Conservation (phyloP, 176 grass and related monocot genomes). For the Rhynchospora pubera region DNA sequence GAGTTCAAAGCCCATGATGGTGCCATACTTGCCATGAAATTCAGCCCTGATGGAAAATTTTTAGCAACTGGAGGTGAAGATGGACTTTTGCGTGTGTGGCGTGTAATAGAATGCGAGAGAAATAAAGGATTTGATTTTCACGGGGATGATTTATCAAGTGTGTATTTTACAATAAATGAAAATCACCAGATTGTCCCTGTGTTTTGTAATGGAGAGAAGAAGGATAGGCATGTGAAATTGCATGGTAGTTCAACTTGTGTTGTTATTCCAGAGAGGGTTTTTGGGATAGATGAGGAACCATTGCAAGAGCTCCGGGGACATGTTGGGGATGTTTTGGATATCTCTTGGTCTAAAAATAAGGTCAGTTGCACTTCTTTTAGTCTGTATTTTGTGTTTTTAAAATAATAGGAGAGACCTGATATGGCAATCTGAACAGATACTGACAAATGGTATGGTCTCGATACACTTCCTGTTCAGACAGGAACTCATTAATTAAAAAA, state of each 20-base stretch:
- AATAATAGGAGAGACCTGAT: constrained; percentile 16
- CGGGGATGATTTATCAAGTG: constrained; percentile 55
- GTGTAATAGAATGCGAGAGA: constrained; percentile 43
- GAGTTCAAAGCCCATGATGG: constrained; percentile 75
- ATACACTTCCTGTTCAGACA: neutral
- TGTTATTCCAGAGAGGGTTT: constrained; percentile 57
- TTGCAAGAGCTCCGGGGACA: constrained; percentile 72
- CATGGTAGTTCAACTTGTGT: constrained; percentile 52
- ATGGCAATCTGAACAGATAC: neutral
- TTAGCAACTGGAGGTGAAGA: constrained; percentile 85
- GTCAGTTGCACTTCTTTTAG: constrained; percentile 30
- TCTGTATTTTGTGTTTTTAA: neutral
- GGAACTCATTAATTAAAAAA: neutral
- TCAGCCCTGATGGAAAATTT: constrained; percentile 58
- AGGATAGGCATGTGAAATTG: constrained; percentile 29
- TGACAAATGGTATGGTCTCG: neutral
- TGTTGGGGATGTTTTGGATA: constrained; percentile 61
- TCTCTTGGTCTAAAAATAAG: constrained; percentile 82
- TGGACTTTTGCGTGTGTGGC: constrained; percentile 71
- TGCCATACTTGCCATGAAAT: constrained; percentile 65
- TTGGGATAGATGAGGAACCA: constrained; percentile 49
- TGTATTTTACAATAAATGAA: constrained; percentile 61
- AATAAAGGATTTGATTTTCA: constrained; percentile 31
- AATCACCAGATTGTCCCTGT: constrained; percentile 54
- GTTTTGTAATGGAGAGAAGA: constrained; percentile 33